Evolutionary conservation across 1,139 yeast species (phyloP), one percentile per base, ranked within the genome.

Genomic region (Saccharomyces hybrid): DNA sequence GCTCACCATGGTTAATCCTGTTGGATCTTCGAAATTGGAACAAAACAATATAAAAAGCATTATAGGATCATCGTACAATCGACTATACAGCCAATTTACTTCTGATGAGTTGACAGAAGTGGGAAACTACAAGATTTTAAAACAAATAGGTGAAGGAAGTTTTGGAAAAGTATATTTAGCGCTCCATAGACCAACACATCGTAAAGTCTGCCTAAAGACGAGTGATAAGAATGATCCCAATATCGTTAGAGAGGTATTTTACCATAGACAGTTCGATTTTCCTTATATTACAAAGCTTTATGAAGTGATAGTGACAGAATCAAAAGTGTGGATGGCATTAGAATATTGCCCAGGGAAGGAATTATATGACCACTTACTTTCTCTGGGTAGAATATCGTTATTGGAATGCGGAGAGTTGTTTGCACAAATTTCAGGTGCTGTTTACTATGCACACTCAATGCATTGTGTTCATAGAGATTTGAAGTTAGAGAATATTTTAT

Each of bases 301-400:
- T 68, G 99, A 93, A 67, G 85, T 90, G 44, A 83, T 93, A 41
- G 81, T 87, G 51, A 84, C 96, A 0, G 96, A 90, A 59, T 77
- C 79, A 5, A 79, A 80, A 60, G 84, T 91, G 3, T 93, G 96
- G 90, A 79, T 93, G 73, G 96, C 83, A 0, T 69, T 91, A 63
- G 98, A 93, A 65, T 91, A 88, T 71, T 91, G 96, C 65, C 85
- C 90, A 23, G 95, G 95, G 1, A 88, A 87, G 51, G 99, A 93
- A 65, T 73, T 93, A 28, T 90, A 85, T 66, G 88, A 85, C 51
- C 80, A 85, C 65, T 80, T 93, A 48, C 77, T 87, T 47, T 69
- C 80, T 44, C 72, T 78, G 62, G 76, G 79, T 49, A 71, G 83
- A 48, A 71, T 91, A 6, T 78, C 81, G 0, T 61, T 75, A 1